These are phyloP conservation scores for Lentinula sp. DNA, from an alignment of 768 basidiomycete species.

Conservation along the genomic window DNA sequence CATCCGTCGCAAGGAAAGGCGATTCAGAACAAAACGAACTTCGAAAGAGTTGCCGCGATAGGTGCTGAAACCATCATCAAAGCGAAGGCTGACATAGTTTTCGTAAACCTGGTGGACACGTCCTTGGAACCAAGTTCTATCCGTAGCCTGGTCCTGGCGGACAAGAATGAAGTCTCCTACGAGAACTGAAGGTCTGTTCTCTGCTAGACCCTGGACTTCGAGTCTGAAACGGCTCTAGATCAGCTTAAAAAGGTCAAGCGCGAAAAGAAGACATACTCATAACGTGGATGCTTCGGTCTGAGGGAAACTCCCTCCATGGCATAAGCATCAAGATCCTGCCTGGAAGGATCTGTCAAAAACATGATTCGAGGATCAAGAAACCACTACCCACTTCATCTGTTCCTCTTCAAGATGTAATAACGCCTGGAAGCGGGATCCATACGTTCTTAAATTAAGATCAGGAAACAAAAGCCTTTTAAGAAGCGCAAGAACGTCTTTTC, in stretches of 20 bases:
- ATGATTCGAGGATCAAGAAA: not conserved
- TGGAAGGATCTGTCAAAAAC: slow-evolving; percentile 18
- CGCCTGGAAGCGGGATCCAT: slow-evolving; percentile 37
- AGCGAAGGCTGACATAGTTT: slow-evolving; percentile 37
- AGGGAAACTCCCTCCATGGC: slow-evolving; percentile 30
- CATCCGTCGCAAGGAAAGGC: slow-evolving; percentile 46
- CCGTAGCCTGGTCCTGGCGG: slow-evolving; percentile 14
- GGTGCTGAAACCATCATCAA: slow-evolving; percentile 38
- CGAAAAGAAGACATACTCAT: slow-evolving; percentile 29
- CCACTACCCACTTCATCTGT: slow-evolving; percentile 31
- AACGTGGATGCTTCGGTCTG: slow-evolving; percentile 28
- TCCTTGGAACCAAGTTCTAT: slow-evolving; percentile 30
- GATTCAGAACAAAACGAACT: slow-evolving; percentile 52
- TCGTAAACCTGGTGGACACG: slow-evolving; percentile 43
- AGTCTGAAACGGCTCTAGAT: slow-evolving; percentile 25
- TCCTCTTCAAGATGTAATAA: slow-evolving; percentile 47
- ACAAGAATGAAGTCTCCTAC: slow-evolving; percentile 42
- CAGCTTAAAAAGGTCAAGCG: not conserved
- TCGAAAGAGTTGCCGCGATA: slow-evolving; percentile 37
- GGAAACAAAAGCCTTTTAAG: slow-evolving; percentile 30
- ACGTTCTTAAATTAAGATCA: slow-evolving; percentile 28
- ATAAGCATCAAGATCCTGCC: slow-evolving; percentile 32
- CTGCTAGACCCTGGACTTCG: slow-evolving; percentile 47
- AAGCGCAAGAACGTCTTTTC: slow-evolving; percentile 13
- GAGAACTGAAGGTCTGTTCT: slow-evolving; percentile 53